These are phyloP conservation scores for Orbilia ellipsospora DNA, from an alignment of 2,329 filamentous ascomycete species.

Conservation along the genomic window DNA sequence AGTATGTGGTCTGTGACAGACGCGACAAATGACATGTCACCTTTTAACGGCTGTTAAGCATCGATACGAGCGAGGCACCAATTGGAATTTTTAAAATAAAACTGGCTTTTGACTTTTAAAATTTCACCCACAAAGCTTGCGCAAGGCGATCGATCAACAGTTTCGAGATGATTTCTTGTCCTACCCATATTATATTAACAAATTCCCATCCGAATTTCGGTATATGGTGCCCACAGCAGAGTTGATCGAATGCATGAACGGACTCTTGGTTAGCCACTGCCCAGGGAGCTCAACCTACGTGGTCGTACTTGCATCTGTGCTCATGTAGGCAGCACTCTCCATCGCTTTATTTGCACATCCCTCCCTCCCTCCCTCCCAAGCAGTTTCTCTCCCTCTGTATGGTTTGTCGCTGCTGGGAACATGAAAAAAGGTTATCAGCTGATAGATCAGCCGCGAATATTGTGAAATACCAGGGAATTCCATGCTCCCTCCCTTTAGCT, in stretches of 20 bases:
- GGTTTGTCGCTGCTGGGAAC: background rate
- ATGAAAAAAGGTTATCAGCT: constrained; percentile 33
- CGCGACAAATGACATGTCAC: constrained; percentile 43
- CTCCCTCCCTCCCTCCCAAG: too few species aligned
- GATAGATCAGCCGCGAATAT: constrained; percentile 41
- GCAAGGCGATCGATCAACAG: constrained; percentile 46
- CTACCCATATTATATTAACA: constrained; percentile 5
- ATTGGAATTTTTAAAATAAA: constrained; percentile 46
- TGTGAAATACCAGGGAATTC: constrained; percentile 26
- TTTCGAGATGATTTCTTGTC: constrained; percentile 26
- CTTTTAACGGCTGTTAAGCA: constrained; percentile 38
- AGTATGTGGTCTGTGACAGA: constrained; percentile 49
- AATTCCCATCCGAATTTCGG: constrained; percentile 7
- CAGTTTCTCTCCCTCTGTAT: background rate
- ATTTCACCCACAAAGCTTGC: constrained; percentile 26
- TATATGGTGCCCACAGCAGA: too few species aligned
- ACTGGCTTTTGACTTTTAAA: constrained; percentile 47
- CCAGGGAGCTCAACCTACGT: background rate
- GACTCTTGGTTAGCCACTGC: background rate
- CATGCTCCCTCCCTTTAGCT: constrained; percentile 19
- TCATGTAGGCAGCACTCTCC: background rate
- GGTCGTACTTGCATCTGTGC: constrained; percentile 7
- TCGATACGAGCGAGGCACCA: constrained; percentile 36
- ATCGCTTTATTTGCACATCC: background rate
- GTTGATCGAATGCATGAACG: too few species aligned